A percentile compares a stretch with the other conserved stretches of the same genome.
phyloP scores from a whole-genome alignment of 108 stramenopile genomes.

The Nitzschia sp. region DNA sequence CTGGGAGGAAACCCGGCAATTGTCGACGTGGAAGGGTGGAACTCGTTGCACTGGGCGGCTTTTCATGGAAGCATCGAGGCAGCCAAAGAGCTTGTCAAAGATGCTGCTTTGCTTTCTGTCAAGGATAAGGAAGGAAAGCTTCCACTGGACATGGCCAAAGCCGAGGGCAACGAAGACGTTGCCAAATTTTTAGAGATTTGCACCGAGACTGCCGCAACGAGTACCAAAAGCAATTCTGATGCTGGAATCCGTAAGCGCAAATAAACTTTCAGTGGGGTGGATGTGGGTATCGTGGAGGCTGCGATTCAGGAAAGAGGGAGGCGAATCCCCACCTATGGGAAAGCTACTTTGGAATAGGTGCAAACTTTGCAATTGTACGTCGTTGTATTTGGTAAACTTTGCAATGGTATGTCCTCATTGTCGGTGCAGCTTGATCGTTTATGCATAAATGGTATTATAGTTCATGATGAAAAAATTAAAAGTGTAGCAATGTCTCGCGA shows the following conservation, averaged over 20 bases:
- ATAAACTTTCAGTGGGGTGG: too few species aligned
- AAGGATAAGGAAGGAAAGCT: constrained; percentile 89
- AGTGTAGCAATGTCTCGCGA: too few species aligned
- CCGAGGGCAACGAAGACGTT: constrained; percentile 76
- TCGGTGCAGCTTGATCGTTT: too few species aligned
- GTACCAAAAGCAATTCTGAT: constrained; percentile 9
- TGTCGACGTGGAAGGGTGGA: constrained; percentile 86
- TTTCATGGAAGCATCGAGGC: constrained; percentile 79
- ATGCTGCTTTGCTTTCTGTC: constrained; percentile 45
- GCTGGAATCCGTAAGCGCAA: constrained; percentile 37
- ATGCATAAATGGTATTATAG: too few species aligned
- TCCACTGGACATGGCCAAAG: constrained; percentile 66
- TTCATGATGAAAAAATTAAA: too few species aligned
- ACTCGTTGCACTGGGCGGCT: constrained; percentile 85
- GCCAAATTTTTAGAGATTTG: constrained; percentile 62
- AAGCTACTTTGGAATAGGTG: too few species aligned
- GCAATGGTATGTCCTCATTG: too few species aligned
- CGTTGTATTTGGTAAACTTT: too few species aligned
- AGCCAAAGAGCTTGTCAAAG: constrained; percentile 62
- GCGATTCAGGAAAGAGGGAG: too few species aligned
- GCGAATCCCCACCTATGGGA: too few species aligned
- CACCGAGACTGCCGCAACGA: constrained; percentile 27
- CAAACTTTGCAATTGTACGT: too few species aligned
- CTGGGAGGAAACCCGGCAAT: constrained; percentile 76
- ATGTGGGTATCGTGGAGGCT: too few species aligned